Conservation (phyloP, 169 alveolate genomes). For the Cryptosporidium ubiquitum region DNA sequence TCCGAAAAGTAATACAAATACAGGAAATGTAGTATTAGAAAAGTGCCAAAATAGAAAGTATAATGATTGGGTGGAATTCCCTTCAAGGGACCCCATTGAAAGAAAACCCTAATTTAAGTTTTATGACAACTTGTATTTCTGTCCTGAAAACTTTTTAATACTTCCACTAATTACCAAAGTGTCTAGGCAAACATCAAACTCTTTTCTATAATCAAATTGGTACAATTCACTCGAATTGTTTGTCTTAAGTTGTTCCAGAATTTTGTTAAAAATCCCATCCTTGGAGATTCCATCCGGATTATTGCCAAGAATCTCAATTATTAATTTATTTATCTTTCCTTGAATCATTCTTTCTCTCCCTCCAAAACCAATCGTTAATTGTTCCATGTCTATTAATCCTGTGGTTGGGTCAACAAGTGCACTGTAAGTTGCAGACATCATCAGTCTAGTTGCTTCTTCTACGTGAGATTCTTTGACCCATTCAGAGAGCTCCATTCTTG, state of each 20-base stretch:
- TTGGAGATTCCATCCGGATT: slow-evolving; percentile 31
- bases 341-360: slow-evolving; percentile 63
- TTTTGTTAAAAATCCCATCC: slow-evolving; percentile 13
- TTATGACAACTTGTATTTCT: slow-evolving; percentile 31
- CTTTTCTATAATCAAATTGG: slow-evolving; percentile 30
- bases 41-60: background rate
- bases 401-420: slow-evolving; percentile 99
- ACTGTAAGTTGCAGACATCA: slow-evolving; percentile 97
- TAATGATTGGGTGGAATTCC: slow-evolving; percentile 48
- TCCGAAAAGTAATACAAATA: background rate
- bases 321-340: slow-evolving; percentile 19
- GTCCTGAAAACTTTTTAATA: slow-evolving; percentile 58
- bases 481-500: slow-evolving; percentile 93
- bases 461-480: slow-evolving; percentile 92
- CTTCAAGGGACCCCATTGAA: slow-evolving; percentile 13
- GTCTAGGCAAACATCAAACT: slow-evolving; percentile 40
- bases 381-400: slow-evolving; percentile 96
- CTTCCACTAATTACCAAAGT: slow-evolving; percentile 30
- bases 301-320: slow-evolving; percentile 25
- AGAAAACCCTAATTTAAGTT: background rate
- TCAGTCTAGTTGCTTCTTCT: slow-evolving; percentile 95
- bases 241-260: slow-evolving; percentile 1
- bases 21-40: background rate
- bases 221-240: background rate
- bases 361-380: slow-evolving; percentile 89